Conservation (phyloP, 1,139 yeast genomes). For the Citeromyces hawaiiensis region DNA sequence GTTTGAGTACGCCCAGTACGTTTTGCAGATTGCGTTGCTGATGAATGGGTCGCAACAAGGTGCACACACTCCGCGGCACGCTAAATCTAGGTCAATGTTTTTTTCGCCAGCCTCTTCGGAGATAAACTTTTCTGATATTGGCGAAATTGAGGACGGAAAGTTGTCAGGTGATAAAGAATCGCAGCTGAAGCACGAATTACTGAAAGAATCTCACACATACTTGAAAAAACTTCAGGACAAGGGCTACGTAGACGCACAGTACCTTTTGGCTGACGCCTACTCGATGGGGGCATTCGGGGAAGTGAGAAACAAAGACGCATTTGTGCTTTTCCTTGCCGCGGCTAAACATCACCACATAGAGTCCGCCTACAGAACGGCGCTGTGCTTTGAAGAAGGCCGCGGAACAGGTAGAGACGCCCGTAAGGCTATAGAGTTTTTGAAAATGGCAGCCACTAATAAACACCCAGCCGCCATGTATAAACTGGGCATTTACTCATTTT, state of each 20-base stretch:
- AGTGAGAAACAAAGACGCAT: constrained; percentile 70
- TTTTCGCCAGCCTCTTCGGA: constrained; percentile 1
- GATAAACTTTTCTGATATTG: constrained; percentile 10
- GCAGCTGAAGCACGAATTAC: constrained; percentile 30
- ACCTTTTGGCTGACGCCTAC: constrained; percentile 76
- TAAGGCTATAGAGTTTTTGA: constrained; percentile 70
- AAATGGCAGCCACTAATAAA: constrained; percentile 80
- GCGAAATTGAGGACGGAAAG: constrained; percentile 5
- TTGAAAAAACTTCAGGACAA: constrained; percentile 64
- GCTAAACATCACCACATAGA: constrained; percentile 91
- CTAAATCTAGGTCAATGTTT: constrained; percentile 1
- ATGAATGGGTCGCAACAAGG: constrained; percentile 20
- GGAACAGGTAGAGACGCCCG: constrained; percentile 87
- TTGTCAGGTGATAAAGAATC: constrained; percentile 4
- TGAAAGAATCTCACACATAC: constrained; percentile 67
- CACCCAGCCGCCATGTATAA: constrained; percentile 96
- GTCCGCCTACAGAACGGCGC: constrained; percentile 81
- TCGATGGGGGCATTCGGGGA: constrained; percentile 80
- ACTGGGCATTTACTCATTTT: constrained; percentile 75
- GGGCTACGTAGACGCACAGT: constrained; percentile 86
- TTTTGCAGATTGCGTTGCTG: constrained; percentile 72
- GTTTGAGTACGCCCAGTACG: constrained; percentile 85
- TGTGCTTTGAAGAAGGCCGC: constrained; percentile 86
- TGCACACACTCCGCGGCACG: constrained; percentile 1
- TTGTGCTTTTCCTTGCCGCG: constrained; percentile 67